Base-by-base conservation (phyloP, 2,329 filamentous ascomycete species). In the Chlorencoelia australis region DNA sequence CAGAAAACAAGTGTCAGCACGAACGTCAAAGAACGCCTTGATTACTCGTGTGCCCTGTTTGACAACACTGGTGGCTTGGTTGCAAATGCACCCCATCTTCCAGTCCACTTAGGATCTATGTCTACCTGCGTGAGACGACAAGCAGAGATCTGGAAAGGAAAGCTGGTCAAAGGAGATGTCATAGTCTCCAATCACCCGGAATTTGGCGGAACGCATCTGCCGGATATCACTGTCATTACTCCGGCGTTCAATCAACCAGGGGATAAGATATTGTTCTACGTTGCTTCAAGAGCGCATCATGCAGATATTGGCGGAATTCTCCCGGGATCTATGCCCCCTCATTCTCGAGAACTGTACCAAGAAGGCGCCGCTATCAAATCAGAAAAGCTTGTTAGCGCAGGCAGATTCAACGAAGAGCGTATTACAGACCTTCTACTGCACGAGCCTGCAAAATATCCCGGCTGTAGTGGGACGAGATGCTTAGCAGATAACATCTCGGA, bases 171-270 rank as follows among this genome's bases (percentile, higher is more conserved):
- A 39, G 84, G 84, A 20, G 84, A 91, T 55, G 84, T 91, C 0
- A 71, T 91, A 27, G 82, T 89, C 5, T 83, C 82, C 1, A 91
- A 91, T 49, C 84, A 91, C 52, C 84, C 84, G 1, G 84, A 85
- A 55, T 88, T 79, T 51, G 84, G 84, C 21, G 84, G 84, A 26
- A 93, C 85, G 0, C 84, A 91, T 63, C 61, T 89, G 15, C 84
- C 83, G 1, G 83, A 91, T 53, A 85, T 91, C 34, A 91, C 84
- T 0, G 79, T 87, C 16, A 71, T 86, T 34, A 88, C 84, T 19
- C 83, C 83, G 0, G 82, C 83, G 1, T 89, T 89, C 56, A 75
- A 75, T 45, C 55, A 59, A n/a, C 54, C 59, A 17, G 78, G 77
- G 3, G 73, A 80, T 11, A 48, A 45, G 22, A 52, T 52, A 16